Base-by-base conservation (phyloP, 306 rosid genomes). In the Gastrolobium villosum region DNA sequence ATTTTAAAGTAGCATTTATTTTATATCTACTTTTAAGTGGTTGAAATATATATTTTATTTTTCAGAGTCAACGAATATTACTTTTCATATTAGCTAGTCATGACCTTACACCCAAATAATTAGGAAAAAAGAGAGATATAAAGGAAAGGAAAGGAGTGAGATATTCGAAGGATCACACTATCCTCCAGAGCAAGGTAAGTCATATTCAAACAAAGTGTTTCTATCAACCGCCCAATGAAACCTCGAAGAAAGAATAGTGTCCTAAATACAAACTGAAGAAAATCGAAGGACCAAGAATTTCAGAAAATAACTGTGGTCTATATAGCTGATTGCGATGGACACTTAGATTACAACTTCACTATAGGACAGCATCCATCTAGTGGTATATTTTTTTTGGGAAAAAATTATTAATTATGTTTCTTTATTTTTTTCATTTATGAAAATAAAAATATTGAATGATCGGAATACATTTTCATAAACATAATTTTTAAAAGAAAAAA, bases 191-290 rank as follows among this genome's bases (percentile, higher is more conserved):
- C 32, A 6, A 41, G 14, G 43, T 7, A 5, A 72, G 6, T 70
- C 55, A 34, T 30, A 40, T 61, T 62, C 56, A 70, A 62, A 79
- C 83, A 61, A 79, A 48, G 65, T 50, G 74, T 72, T 72, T 31
- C 79, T 40, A 14, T 72, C 78, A 50, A 49, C 6, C 2, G 4
- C 26, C 60, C 57, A 65, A 52, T 14, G 8, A 6, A 6, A 69
- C 41, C 48, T 26, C 77, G 3, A 13, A 26, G 41, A 57, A 78
- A 49, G 10, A 11, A 9, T n/a, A 59, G 46, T 68, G 37, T 44
- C 45, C 10, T 43, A 39, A 59, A 49, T 36, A 31, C 64, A 36
- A 59, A 56, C 28, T 1, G 5, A 30, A 54, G 6, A 54, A 66
- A 44, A 56, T 68, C 53, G 10, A 34, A 78, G 11, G 32, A 63